Conservation (phyloP, 495 filamentous ascomycete species). For the Talaromyces proteolyticus region DNA sequence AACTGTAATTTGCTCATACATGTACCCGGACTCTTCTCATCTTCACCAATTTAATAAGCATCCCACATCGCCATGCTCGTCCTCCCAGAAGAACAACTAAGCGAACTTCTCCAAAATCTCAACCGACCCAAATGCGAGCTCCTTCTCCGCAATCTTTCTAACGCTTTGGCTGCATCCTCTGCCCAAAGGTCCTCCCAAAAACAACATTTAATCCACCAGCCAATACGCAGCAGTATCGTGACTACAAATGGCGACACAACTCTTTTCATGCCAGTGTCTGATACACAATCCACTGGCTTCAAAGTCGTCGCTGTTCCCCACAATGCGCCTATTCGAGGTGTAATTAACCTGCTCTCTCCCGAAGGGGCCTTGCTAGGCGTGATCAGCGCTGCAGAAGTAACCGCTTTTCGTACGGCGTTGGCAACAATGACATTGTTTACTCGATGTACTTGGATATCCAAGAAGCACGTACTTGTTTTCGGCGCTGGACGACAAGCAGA, state of each 20-base stretch:
- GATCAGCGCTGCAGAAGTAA: slow-evolving; percentile 78
- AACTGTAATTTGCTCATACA: too few species aligned
- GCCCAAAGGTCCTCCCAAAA: slow-evolving; percentile 15
- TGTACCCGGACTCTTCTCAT: too few species aligned
- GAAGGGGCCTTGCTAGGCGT: slow-evolving; percentile 68
- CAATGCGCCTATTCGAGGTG: slow-evolving; percentile 47
- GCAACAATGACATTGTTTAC: slow-evolving; percentile 69
- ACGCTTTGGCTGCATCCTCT: slow-evolving; percentile 24
- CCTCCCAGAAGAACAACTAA: slow-evolving; percentile 32
- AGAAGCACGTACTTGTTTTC: slow-evolving; percentile 70
- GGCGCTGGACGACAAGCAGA: slow-evolving; percentile 85
- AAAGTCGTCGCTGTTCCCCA: slow-evolving; percentile 53
- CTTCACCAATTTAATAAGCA: background rate
- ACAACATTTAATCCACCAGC: slow-evolving; percentile 53
- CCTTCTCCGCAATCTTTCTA: slow-evolving; percentile 24
- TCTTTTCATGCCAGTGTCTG: slow-evolving; percentile 85
- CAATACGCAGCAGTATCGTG: slow-evolving; percentile 63
- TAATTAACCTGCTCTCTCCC: slow-evolving; percentile 69
- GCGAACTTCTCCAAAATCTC: slow-evolving; percentile 29
- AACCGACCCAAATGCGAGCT: slow-evolving; percentile 24
- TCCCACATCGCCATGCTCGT: slow-evolving; percentile 32
- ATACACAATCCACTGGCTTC: slow-evolving; percentile 48
- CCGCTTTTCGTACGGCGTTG: slow-evolving; percentile 90
- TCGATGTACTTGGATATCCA: slow-evolving; percentile 33
- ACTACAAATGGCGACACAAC: slow-evolving; percentile 64